These are phyloP conservation scores for Excoecaria agallocha DNA, from an alignment of 345 rosid species.

Conservation along the genomic window DNA sequence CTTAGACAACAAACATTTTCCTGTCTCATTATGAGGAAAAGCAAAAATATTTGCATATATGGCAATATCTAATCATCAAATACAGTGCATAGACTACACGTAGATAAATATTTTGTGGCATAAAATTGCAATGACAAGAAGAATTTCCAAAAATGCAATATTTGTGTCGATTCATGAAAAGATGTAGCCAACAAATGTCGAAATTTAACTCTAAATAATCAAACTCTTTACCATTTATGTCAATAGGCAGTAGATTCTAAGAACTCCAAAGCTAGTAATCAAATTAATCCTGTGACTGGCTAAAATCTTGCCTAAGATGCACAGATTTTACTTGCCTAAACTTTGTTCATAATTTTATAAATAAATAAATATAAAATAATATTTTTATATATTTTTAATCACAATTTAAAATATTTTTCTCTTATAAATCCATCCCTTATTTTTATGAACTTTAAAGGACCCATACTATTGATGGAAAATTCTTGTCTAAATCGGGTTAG, in stretches of 20 bases:
- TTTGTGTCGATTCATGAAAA: not conserved
- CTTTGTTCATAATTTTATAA: too few species aligned
- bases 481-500: too few species aligned
- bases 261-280: conserved; percentile 17
- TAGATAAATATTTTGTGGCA: too few species aligned
- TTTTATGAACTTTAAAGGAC: too few species aligned
- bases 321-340: too few species aligned
- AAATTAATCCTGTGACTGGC: conserved; percentile 15
- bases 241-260: not conserved
- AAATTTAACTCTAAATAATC: not conserved
- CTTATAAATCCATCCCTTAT: too few species aligned
- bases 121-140: not conserved
- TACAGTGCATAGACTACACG: too few species aligned
- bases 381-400: too few species aligned
- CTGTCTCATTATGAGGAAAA: not conserved
- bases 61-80: not conserved
- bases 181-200: not conserved
- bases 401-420: too few species aligned
- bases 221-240: conserved; percentile 12
- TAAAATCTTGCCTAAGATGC: too few species aligned
- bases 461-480: too few species aligned
- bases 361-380: too few species aligned
- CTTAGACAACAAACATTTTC: not conserved
- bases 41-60: not conserved
- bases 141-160: not conserved